Base-by-base conservation (phyloP, 1,139 yeast genomes). In the Arxiozyma slooffiae region DNA sequence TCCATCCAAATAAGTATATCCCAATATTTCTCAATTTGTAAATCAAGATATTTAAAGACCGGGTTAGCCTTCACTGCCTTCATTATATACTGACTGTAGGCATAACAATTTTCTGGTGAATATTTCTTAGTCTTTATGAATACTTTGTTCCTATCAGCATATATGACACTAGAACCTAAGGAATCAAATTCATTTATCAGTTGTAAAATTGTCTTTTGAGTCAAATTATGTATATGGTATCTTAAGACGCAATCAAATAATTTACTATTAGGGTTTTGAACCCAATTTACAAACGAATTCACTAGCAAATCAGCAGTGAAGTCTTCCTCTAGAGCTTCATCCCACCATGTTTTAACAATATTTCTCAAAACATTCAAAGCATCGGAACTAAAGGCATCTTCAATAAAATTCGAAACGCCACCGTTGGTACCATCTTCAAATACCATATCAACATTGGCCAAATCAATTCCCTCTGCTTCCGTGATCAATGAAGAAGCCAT, bases 1-100 rank as follows among this genome's bases (percentile, higher is more conserved):
- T 94, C 97, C 95, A 90, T 87, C 97, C 98, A 94, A 4, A 92
- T 71, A 55, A 94, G 71, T 18, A 85, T 64, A 66, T 92, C 97
- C 98, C 98, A 92, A 62, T 88, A 90, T 58, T 81, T 81, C 17
- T 75, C 76, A 46, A 92, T 83, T 34, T 73, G 71, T 58, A 94
- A 70, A 59, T 90, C 97, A 59, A 94, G 70, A 64, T 82, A 89
- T 58, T 84, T 81, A 68, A 92, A 92, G 55, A 89, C 68, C 0
- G 96, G 94, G 60, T 82, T 85, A 1, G 88, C 75, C 59, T 96
- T 75, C 6, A 90, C 80, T 1, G 95, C 81, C 57, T 86, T 85
- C 44, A 87, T 75, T 46, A 89, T 73, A 62, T 89, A 89, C 58
- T 87, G 89, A n/a, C 96, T 94, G 66, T 85, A 90, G 0, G 97